phyloP scores from a whole-genome alignment of 106 monocot species.

The Agapanthus africanus region DNA sequence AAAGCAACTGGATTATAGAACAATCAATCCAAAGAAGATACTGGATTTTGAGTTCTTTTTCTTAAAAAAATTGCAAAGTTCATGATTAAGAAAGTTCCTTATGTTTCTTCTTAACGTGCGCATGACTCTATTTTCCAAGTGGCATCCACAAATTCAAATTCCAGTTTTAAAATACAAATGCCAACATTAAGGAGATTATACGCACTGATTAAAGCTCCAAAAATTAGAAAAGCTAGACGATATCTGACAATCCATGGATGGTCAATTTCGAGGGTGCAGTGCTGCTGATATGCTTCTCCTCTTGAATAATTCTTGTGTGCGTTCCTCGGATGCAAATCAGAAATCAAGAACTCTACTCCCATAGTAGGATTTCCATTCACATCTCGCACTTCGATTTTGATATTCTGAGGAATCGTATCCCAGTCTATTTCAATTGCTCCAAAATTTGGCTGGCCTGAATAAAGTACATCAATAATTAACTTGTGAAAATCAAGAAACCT shows the following conservation, averaged over 20 bases:
- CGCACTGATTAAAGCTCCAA: conserved; percentile 30
- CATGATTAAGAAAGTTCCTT: neutral
- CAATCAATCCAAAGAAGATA: too few relatives aligned
- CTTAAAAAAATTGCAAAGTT: too few relatives aligned
- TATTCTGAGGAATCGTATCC: conserved; percentile 40
- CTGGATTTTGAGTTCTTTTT: too few relatives aligned
- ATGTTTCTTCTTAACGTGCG: neutral
- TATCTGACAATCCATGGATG: conserved; percentile 53
- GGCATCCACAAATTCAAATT: neutral
- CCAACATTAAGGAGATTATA: neutral
- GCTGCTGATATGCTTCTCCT: conserved; percentile 13
- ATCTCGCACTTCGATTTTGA: conserved; percentile 61
- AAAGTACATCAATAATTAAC: neutral
- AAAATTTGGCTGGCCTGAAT: conserved; percentile 80
- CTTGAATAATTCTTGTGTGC: neutral
- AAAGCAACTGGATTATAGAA: neutral
- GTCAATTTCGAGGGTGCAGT: conserved; percentile 57
- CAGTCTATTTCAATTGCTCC: conserved; percentile 82
- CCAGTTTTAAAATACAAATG: neutral
- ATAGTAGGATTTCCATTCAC: conserved; percentile 37
- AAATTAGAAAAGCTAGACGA: conserved; percentile 36
- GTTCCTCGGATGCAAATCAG: conserved; percentile 38
- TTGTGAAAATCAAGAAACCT: neutral
- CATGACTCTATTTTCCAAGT: neutral
- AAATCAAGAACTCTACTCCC: conserved; percentile 40